phyloP scores from a whole-genome alignment of 495 filamentous ascomycete species.

The Hyaloscypha finlandica region DNA sequence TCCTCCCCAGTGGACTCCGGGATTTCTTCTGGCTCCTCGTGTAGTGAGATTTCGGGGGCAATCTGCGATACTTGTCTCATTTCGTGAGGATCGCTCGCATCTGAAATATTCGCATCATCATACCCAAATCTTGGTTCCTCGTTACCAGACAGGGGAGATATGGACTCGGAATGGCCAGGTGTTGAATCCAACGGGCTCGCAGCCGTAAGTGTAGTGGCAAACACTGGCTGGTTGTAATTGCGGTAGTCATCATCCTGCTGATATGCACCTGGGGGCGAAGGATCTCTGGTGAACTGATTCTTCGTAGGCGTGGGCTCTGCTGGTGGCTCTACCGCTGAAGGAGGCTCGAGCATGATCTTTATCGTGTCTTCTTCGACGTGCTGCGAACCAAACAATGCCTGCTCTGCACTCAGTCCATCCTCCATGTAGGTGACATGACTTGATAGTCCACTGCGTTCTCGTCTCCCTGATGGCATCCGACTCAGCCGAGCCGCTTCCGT shows the following conservation, averaged over 20 bases:
- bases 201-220: constrained; percentile 21
- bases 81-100: neutral
- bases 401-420: constrained; percentile 27
- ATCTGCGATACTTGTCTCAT: neutral
- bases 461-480: constrained; percentile 27
- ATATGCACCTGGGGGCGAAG: constrained; percentile 17
- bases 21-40: constrained; percentile 4
- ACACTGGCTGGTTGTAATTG: constrained; percentile 1
- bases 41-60: constrained; percentile 9
- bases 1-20: constrained; percentile 7
- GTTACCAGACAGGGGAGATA: constrained; percentile 9
- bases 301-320: constrained; percentile 25
- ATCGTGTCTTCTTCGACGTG: constrained; percentile 43
- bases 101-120: neutral
- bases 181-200: constrained; percentile 17
- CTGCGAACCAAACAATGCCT: constrained; percentile 25
- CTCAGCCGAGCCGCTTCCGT: constrained; percentile 47
- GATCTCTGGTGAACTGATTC: constrained; percentile 19
- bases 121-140: neutral
- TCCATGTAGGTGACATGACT: constrained; percentile 19
- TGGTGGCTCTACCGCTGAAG: constrained; percentile 39
- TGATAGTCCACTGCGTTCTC: constrained; percentile 17
- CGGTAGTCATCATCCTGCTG: constrained; percentile 8
- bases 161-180: constrained; percentile 1
- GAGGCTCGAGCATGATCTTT: constrained; percentile 58